phyloP scores from a whole-genome alignment of 306 rosid species.

The Boehmeria nivea region DNA sequence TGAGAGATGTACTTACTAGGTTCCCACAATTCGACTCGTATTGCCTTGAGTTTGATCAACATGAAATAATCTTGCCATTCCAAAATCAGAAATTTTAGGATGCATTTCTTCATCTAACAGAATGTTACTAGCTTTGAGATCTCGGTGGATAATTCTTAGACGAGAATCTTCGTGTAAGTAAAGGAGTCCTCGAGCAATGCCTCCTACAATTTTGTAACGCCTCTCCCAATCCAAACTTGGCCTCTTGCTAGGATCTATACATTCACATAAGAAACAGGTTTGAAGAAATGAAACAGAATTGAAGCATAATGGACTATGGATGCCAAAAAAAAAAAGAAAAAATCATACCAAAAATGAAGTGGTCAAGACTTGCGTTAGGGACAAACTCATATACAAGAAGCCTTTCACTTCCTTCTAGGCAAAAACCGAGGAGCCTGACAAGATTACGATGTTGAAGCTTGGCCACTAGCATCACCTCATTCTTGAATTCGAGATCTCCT shows the following conservation, averaged over 20 bases:
- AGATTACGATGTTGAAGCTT: slow-evolving; percentile 18
- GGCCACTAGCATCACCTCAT: slow-evolving; percentile 6
- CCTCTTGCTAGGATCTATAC: not conserved
- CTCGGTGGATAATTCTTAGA: not conserved
- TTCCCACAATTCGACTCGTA: not conserved
- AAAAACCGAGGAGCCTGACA: slow-evolving; percentile 26
- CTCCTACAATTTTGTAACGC: not conserved
- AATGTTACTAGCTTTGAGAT: no score
- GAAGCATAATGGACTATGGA: no score
- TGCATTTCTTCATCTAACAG: not conserved
- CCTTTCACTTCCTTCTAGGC: slow-evolving; percentile 18
- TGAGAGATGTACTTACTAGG: no score
- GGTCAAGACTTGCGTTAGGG: slow-evolving; percentile 13
- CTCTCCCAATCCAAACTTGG: not conserved
- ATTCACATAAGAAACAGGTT: no score
- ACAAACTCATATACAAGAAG: slow-evolving; percentile 13
- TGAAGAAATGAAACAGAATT: no score
- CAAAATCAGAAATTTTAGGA: not conserved
- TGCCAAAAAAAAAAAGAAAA: not conserved
- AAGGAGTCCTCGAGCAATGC: slow-evolving; percentile 1
- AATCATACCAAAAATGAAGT: slow-evolving; percentile 7
- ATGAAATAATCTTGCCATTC: not conserved
- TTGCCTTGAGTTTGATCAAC: not conserved
- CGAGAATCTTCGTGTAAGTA: slow-evolving; percentile 1
- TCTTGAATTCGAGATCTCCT: slow-evolving; percentile 17